Conservation (phyloP, 805 yeast species). For the Maudiozyma saulgeensis region DNA sequence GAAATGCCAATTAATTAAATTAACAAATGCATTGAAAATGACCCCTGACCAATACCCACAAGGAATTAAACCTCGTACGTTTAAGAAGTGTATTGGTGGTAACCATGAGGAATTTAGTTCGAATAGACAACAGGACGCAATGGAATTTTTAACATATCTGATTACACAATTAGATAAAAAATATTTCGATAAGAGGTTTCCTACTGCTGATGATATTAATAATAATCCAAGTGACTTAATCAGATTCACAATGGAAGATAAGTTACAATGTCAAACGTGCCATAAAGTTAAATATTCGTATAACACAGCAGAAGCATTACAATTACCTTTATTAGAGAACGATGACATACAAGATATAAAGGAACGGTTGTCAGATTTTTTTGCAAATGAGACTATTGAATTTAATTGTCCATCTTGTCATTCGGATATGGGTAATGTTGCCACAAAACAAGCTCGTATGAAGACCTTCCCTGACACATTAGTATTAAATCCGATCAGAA, state of each 20-base stretch:
- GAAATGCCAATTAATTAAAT: conserved; percentile 64
- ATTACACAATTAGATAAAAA: conserved; percentile 50
- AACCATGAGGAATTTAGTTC: conserved; percentile 77
- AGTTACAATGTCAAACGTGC: conserved; percentile 48
- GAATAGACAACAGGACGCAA: conserved; percentile 90
- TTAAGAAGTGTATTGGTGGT: conserved; percentile 69
- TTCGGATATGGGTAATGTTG: conserved; percentile 18
- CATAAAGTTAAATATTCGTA: conserved; percentile 46
- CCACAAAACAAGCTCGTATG: conserved; percentile 19
- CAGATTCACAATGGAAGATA: conserved; percentile 56
- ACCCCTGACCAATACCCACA: conserved; percentile 47
- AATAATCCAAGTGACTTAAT: conserved; percentile 45
- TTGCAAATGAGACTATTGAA: conserved; percentile 51
- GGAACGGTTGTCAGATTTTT: conserved; percentile 41
- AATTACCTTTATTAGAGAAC: conserved; percentile 42
- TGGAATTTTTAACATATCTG: conserved; percentile 71
- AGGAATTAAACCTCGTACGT: conserved; percentile 69
- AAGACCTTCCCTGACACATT: conserved; percentile 59
- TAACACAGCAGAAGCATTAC: conserved; percentile 52
- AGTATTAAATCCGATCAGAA: conserved; percentile 67
- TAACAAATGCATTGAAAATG: conserved; percentile 62
- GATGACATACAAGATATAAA: conserved; percentile 32
- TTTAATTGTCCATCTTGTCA: conserved; percentile 51
- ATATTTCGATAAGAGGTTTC: conserved; percentile 24
- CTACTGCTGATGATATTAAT: background rate